These are phyloP conservation scores for Gamsiella multidivaricata DNA, from an alignment of 192 early-diverging fungal genomes.

Conservation along the genomic window DNA sequence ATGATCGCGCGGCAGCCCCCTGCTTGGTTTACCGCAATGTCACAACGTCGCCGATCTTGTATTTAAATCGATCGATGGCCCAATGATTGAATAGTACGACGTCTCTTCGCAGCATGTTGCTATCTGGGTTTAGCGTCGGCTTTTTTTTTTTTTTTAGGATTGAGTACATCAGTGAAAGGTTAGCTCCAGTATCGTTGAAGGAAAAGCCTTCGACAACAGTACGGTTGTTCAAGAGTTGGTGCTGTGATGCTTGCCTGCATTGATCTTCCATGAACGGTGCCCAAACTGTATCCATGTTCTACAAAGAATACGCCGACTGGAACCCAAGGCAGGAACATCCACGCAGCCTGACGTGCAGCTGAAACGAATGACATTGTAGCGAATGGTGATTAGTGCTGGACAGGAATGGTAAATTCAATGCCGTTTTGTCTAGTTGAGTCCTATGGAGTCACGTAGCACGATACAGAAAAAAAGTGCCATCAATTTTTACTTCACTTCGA, in stretches of 20 bases:
- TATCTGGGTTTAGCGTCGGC: constrained; percentile 83
- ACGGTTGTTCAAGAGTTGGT: too few relatives aligned
- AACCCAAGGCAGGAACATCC: constrained; percentile 54
- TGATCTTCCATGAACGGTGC: constrained; percentile 60
- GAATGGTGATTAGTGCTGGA: too few relatives aligned
- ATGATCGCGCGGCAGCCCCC: too few relatives aligned
- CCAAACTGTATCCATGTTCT: constrained; percentile 64
- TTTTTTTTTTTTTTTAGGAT: constrained; percentile 13
- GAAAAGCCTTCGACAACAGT: too few relatives aligned
- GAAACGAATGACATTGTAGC: constrained; percentile 23
- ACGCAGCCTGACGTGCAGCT: constrained; percentile 14
- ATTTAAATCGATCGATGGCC: constrained; percentile 58
- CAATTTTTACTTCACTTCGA: too few relatives aligned
- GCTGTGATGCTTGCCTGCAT: constrained; percentile 72
- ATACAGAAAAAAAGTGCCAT: too few relatives aligned
- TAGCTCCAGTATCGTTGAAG: not conserved
- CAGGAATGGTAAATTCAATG: too few relatives aligned
- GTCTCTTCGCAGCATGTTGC: constrained; percentile 69
- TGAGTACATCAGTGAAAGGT: not conserved
- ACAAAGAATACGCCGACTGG: constrained; percentile 62
- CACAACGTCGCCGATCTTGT: constrained; percentile 77
- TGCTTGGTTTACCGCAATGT: constrained; percentile 65
- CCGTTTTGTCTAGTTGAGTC: too few relatives aligned
- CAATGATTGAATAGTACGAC: constrained; percentile 74
- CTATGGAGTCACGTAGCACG: too few relatives aligned